Evolutionary conservation across 2,329 filamentous ascomycete species (phyloP), one percentile per base, ranked within the genome.

Genomic region (Beauveria pseudobassiana): DNA sequence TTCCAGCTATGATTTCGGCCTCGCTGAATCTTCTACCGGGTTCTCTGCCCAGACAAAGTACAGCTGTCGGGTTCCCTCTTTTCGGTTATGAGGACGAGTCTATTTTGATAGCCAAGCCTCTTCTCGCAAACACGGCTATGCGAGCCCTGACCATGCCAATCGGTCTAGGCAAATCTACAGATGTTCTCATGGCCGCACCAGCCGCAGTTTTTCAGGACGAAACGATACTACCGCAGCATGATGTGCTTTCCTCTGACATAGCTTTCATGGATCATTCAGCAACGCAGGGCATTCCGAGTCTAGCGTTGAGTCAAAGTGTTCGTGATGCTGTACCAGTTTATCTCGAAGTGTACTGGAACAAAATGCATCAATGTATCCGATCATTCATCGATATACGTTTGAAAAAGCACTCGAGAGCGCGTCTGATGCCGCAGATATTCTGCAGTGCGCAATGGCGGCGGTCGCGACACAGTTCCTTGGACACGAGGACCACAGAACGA

Each of bases 371-470:
- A 65, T 74, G 61, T 79, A 78, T 65, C 81, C 82, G n/a, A 69
- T 84, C 28, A 74, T 84, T 28, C 82, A 85, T 69, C 75, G 75
- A 62, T 69, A 72, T 24, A 77, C 75, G 16, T 77, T 80, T 46
- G 77, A 80, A 61, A 72, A 71, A 28, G 70, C 71, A 20, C 63
- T 67, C 6, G 66, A 65, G 12, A 64, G 59, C 28, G 62, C 63
- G 8, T 70, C 71, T 5, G 76, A 79, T 59, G 70, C 73, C 30
- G 42, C 70, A 7, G 77, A 81, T 59, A 71, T 80, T 48, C 72
- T 84, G 51, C 76, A 73, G 16, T 83, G 76, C 63, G 80, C 81
- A 63, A 84, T 85, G 82, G 82, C 81, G 24, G 82, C 82, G n/a
- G 69, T 84, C 34, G 82, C 79, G 51, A 79, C 81, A 24, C 81